A percentile compares a stretch with the other conserved stretches of the same genome.
Conservation (phyloP, 164 flowering plant species). For the Litsea cubeba region DNA sequence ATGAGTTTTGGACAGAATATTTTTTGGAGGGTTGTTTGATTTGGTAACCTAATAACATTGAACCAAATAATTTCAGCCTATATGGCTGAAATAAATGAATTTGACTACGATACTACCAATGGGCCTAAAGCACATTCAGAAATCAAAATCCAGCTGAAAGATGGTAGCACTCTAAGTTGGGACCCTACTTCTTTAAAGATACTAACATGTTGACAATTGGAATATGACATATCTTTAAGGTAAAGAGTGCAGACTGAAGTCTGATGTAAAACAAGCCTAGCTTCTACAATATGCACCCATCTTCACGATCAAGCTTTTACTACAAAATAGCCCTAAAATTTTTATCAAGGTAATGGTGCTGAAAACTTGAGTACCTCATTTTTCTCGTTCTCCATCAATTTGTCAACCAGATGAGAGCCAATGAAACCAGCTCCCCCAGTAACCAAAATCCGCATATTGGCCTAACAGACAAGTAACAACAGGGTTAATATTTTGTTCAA, state of each 20-base stretch:
- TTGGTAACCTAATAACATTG: too few relatives aligned
- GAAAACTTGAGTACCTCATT: conserved; percentile 54
- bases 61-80: too few relatives aligned
- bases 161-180: neutral
- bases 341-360: neutral
- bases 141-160: neutral
- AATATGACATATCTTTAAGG: neutral
- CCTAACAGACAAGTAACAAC: conserved; percentile 25
- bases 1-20: too few relatives aligned
- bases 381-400: conserved; percentile 69
- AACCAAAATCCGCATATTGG: conserved; percentile 73
- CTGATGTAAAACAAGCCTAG: neutral
- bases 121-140: too few relatives aligned
- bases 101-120: too few relatives aligned
- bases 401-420: conserved; percentile 91
- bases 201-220: neutral
- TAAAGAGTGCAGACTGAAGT: neutral
- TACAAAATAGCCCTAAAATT: neutral
- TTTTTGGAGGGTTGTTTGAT: too few relatives aligned
- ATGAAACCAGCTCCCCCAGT: conserved; percentile 99
- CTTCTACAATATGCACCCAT: too few relatives aligned
- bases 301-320: neutral
- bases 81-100: too few relatives aligned
- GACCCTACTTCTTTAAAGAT: neutral
- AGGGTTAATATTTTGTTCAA: neutral